phyloP scores from a whole-genome alignment of 805 yeast genomes.

The Wickerhamomyces silvicola region DNA sequence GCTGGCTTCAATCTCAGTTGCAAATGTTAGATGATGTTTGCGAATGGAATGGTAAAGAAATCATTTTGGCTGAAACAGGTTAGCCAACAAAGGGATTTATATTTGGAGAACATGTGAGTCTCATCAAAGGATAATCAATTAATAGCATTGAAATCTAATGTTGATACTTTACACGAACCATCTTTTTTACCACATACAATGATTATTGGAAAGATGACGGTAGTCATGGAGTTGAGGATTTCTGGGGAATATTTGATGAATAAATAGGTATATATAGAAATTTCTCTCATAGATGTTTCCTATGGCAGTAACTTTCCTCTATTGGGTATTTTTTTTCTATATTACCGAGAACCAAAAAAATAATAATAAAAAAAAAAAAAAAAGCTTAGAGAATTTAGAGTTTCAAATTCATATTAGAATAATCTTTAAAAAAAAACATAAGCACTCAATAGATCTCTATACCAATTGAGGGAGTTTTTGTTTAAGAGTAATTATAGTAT shows the following conservation, averaged over 20 bases:
- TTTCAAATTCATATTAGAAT: too few relatives aligned
- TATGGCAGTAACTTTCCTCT: too few relatives aligned
- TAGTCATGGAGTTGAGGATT: constrained; percentile 7
- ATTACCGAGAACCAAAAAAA: too few relatives aligned
- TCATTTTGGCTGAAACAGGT: constrained; percentile 53
- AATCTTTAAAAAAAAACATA: too few relatives aligned
- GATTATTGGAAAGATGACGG: constrained; percentile 60
- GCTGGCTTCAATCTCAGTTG: constrained; percentile 47
- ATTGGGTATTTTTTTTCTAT: too few relatives aligned
- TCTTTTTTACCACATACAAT: constrained; percentile 61
- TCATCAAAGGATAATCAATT: constrained; percentile 52
- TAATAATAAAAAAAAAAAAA: too few relatives aligned
- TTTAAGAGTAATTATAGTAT: too few relatives aligned
- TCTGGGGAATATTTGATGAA: constrained; percentile 8
- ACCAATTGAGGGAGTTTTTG: too few relatives aligned
- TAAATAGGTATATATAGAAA: too few relatives aligned
- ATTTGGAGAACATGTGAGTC: constrained; percentile 41
- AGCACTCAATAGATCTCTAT: too few relatives aligned
- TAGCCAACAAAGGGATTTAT: constrained; percentile 52
- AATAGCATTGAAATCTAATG: constrained; percentile 48
- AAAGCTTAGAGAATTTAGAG: too few relatives aligned
- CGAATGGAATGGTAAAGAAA: constrained; percentile 34
- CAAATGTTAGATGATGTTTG: constrained; percentile 35
- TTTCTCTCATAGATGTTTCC: too few relatives aligned
- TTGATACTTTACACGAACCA: constrained; percentile 43